A percentile compares a stretch with the other conserved stretches of the same genome.
Evolutionary conservation across 768 basidiomycete genomes (phyloP).

Genomic region (Hygrocybe punicea): DNA sequence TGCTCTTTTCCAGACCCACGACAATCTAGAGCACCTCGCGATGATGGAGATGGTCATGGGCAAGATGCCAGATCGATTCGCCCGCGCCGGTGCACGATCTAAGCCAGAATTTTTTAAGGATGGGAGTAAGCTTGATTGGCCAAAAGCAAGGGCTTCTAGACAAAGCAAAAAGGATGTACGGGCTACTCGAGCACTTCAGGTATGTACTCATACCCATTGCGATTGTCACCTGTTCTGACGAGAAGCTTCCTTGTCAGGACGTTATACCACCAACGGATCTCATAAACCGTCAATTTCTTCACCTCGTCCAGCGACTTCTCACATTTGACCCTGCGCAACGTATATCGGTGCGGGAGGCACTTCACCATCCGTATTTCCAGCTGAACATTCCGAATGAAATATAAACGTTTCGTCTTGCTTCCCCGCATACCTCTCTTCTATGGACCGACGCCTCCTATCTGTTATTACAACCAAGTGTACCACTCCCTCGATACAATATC

Average conservation of each 20-base stretch:
- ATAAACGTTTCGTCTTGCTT: slow-evolving; percentile 34
- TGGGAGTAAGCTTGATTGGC: slow-evolving; percentile 83
- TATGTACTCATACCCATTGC: slow-evolving; percentile 35
- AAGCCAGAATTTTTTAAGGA: slow-evolving; percentile 96
- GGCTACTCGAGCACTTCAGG: slow-evolving; percentile 72
- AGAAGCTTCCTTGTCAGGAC: slow-evolving; percentile 48
- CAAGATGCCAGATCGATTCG: slow-evolving; percentile 88
- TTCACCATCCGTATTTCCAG: slow-evolving; percentile 83
- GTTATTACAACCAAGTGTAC: slow-evolving; percentile 10
- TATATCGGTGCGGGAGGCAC: slow-evolving; percentile 83
- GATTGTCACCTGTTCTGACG: slow-evolving; percentile 3
- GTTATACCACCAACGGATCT: slow-evolving; percentile 77
- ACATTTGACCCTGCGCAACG: slow-evolving; percentile 88
- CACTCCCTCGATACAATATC: slow-evolving; percentile 1
- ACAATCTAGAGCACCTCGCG: slow-evolving; percentile 97
- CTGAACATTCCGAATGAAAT: slow-evolving; percentile 65
- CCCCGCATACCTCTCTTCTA: neutral
- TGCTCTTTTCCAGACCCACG: slow-evolving; percentile 98
- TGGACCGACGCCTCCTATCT: slow-evolving; percentile 5
- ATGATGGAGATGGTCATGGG: slow-evolving; percentile 99
- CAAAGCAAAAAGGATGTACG: slow-evolving; percentile 94
- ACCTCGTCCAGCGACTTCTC: slow-evolving; percentile 82
- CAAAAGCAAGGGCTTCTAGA: slow-evolving; percentile 79
- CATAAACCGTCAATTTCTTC: slow-evolving; percentile 76
- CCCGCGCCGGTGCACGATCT: slow-evolving; percentile 65